These are phyloP conservation scores for Fusarium agapanthi DNA, from an alignment of 2,329 filamentous ascomycete genomes.

Conservation along the genomic window DNA sequence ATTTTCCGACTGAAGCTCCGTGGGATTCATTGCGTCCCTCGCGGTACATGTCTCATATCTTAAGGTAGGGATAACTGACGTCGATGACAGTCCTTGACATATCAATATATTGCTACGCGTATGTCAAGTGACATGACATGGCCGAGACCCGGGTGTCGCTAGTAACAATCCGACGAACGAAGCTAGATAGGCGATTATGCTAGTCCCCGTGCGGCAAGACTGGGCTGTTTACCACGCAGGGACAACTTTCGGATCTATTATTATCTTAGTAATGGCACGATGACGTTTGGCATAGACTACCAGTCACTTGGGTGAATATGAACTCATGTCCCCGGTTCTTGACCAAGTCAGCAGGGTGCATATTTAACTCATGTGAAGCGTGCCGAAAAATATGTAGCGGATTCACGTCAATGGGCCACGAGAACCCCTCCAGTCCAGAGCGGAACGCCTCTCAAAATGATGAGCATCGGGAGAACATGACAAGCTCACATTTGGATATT, in stretches of 20 bases:
- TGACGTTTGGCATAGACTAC: neutral
- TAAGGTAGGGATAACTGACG: neutral
- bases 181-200: neutral
- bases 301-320: neutral
- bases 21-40: neutral
- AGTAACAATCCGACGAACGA: neutral
- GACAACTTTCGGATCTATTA: neutral
- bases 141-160: neutral
- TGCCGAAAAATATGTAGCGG: neutral
- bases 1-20: neutral
- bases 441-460: neutral
- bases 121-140: neutral
- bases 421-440: neutral
- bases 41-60: neutral
- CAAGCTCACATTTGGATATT: neutral
- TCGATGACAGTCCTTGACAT: neutral
- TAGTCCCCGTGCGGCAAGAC: neutral
- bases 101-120: neutral
- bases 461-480: neutral
- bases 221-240: neutral
- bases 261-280: neutral
- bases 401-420: neutral
- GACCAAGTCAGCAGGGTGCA: neutral
- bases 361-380: neutral
- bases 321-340: no score